Evolutionary conservation across 2,329 filamentous ascomycete genomes (phyloP).

Genomic region (Microsporum canis): DNA sequence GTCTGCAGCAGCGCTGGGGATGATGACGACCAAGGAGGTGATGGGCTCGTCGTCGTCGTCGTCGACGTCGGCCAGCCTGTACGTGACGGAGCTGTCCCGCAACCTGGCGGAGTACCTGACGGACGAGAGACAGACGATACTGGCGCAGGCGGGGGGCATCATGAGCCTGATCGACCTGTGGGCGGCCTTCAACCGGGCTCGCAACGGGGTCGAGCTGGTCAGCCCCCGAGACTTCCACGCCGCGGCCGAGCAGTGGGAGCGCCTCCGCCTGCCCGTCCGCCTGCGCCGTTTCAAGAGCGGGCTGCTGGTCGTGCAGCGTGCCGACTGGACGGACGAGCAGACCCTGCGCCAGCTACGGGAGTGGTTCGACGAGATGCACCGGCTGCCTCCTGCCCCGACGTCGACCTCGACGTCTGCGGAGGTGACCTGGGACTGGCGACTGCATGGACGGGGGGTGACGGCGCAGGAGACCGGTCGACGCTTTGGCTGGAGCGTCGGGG

Average conservation of each 20-base stretch:
- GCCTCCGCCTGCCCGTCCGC: constrained; percentile 71
- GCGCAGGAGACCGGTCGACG: constrained; percentile 78
- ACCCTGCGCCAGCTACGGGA: constrained; percentile 64
- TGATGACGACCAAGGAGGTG: constrained; percentile 93
- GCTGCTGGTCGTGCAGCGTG: constrained; percentile 82
- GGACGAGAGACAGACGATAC: constrained; percentile 66
- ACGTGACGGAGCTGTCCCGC: constrained; percentile 74
- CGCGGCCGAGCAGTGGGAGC: constrained; percentile 79
- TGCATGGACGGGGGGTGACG: constrained; percentile 75
- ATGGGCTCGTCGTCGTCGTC: constrained; percentile 45
- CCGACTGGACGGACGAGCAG: constrained; percentile 80
- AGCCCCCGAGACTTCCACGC: constrained; percentile 87
- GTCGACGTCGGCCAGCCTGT: constrained; percentile 59
- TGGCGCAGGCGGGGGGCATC: constrained; percentile 72
- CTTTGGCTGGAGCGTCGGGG: constrained; percentile 95
- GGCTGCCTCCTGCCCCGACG: constrained; percentile 18
- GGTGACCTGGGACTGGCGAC: constrained; percentile 61
- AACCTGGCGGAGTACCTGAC: constrained; percentile 83
- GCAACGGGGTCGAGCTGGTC: constrained; percentile 87
- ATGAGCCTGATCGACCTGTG: constrained; percentile 83
- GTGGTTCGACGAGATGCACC: constrained; percentile 67
- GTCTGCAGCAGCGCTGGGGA: constrained; percentile 69
- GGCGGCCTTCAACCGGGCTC: constrained; percentile 87
- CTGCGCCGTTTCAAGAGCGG: constrained; percentile 84
- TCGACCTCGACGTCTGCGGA: constrained; percentile 49